These are phyloP conservation scores for Linaria vulgaris DNA, from an alignment of 257 asterid species.

Conservation along the genomic window DNA sequence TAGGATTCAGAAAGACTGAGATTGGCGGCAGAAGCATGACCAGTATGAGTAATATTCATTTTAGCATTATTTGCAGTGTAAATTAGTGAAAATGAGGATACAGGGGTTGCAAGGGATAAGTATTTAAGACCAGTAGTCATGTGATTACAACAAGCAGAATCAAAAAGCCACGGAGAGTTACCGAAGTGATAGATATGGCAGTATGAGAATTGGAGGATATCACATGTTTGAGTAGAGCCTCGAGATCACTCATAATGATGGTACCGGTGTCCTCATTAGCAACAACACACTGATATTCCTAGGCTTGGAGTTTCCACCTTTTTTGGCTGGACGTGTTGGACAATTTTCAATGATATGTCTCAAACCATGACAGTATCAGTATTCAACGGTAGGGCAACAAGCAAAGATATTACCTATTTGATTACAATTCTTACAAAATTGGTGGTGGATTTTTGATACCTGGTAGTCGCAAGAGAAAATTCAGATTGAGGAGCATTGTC, in stretches of 20 bases:
- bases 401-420: neutral
- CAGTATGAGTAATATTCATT: conserved; percentile 13
- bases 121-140: conserved; percentile 3
- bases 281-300: neutral
- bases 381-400: conserved; percentile 13
- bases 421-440: conserved; percentile 12
- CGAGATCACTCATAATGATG: conserved; percentile 12
- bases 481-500: neutral
- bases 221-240: conserved; percentile 20
- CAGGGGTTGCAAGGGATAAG: neutral
- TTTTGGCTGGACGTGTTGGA: conserved; percentile 16
- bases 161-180: conserved; percentile 22
- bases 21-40: neutral
- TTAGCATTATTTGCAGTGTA: conserved; percentile 1
- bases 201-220: conserved; percentile 15
- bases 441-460: neutral
- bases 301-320: neutral
- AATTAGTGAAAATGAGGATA: neutral
- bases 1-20: neutral
- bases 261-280: neutral
- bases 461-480: conserved; percentile 8
- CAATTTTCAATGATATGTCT: conserved; percentile 24
- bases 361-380: conserved; percentile 4
- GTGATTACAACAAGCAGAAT: conserved; percentile 26
- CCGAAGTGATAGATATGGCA: conserved; percentile 17